Conservation (phyloP, 352 stramenopile genomes). For the Chrysophaeum taylorii region DNA sequence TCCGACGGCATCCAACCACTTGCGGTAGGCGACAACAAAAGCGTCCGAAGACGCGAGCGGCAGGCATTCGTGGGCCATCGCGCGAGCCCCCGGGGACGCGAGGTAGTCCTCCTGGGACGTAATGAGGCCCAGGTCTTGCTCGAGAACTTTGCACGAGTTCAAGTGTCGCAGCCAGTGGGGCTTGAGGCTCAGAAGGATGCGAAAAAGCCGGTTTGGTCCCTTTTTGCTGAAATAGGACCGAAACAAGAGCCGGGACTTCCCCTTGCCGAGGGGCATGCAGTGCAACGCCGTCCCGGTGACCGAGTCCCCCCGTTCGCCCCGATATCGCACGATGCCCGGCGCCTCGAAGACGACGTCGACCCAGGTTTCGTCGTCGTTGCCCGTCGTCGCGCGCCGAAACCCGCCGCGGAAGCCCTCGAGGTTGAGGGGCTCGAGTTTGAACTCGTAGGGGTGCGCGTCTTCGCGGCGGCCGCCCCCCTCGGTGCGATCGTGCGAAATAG, state of each 20-base stretch:
- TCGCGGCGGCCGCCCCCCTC: conserved; percentile 27
- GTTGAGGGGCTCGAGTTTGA: conserved; percentile 21
- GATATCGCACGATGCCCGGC: conserved; percentile 24
- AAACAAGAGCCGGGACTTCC: conserved; percentile 28
- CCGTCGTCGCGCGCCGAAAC: not conserved
- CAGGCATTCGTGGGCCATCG: conserved; percentile 25
- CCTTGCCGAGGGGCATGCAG: conserved; percentile 32
- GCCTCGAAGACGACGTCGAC: conserved; percentile 25
- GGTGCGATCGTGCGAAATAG: conserved; percentile 28
- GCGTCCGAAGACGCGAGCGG: conserved; percentile 26
- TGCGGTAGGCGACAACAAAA: conserved; percentile 27
- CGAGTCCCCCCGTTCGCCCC: conserved; percentile 14
- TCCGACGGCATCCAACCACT: conserved; percentile 31
- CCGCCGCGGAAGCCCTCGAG: conserved; percentile 18
- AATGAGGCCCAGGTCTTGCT: conserved; percentile 35
- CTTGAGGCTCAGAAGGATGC: conserved; percentile 18
- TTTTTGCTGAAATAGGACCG: conserved; percentile 26
- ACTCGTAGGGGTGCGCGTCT: conserved; percentile 26
- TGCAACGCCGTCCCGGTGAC: conserved; percentile 28
- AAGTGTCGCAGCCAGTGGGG: conserved; percentile 15
- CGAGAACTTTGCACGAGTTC: conserved; percentile 26
- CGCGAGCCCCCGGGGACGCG: conserved; percentile 14
- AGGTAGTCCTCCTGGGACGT: conserved; percentile 33
- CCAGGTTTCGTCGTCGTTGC: not conserved
- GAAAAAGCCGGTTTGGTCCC: conserved; percentile 10